phyloP scores from a whole-genome alignment of 345 rosid species.

The Chamaenerion angustifolium region DNA sequence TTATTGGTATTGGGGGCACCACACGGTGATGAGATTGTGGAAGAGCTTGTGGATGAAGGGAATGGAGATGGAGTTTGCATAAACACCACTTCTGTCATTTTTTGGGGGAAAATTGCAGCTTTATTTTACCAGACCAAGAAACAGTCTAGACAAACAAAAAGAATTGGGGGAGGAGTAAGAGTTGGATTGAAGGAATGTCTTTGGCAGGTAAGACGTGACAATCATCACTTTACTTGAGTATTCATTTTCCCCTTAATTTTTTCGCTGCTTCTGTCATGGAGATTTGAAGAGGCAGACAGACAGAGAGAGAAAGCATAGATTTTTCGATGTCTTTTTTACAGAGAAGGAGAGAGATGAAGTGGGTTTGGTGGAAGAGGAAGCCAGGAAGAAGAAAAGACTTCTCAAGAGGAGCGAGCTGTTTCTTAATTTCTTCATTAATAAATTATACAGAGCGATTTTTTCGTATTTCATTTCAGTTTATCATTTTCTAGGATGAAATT shows the following conservation, averaged over 20 bases:
- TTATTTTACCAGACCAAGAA: too few relatives aligned
- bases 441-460: too few relatives aligned
- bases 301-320: conserved; percentile 1
- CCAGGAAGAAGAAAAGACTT: too few relatives aligned
- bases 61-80: conserved; percentile 55
- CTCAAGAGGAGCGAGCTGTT: too few relatives aligned
- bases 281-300: conserved; percentile 6
- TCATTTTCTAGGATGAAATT: too few relatives aligned
- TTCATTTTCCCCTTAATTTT: background rate
- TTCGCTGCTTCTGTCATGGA: too few relatives aligned
- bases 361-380: conserved; percentile 8
- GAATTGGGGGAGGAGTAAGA: conserved; percentile 19
- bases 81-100: conserved; percentile 52
- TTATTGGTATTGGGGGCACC: conserved; percentile 33
- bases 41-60: conserved; percentile 85
- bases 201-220: conserved; percentile 51
- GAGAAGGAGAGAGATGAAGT: background rate
- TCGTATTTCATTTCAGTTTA: too few relatives aligned
- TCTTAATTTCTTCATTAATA: too few relatives aligned
- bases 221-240: conserved; percentile 25
- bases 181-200: conserved; percentile 68
- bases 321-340: too few relatives aligned
- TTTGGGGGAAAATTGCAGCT: background rate
- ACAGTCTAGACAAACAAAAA: background rate
- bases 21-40: conserved; percentile 31